Conservation (phyloP, 805 yeast species). For the Saccharomycopsis amapae region DNA sequence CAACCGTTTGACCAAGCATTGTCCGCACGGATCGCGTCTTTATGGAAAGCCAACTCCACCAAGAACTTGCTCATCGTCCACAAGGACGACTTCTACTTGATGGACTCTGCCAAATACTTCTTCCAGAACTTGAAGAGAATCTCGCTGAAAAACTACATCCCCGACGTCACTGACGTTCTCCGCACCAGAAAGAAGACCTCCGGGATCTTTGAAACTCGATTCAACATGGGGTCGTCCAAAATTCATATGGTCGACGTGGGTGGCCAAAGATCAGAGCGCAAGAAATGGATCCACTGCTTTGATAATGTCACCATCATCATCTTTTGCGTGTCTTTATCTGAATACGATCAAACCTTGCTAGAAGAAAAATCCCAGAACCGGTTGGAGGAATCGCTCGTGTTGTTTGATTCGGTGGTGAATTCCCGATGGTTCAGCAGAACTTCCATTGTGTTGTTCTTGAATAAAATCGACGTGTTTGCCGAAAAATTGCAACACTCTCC, state of each 20-base stretch:
- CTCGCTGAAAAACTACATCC: slow-evolving; percentile 52
- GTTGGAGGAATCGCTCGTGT: slow-evolving; percentile 70
- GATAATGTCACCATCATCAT: slow-evolving; percentile 86
- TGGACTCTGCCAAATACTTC: slow-evolving; percentile 81
- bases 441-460: slow-evolving; percentile 77
- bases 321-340: slow-evolving; percentile 86
- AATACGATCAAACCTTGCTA: slow-evolving; percentile 78
- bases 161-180: slow-evolving; percentile 69
- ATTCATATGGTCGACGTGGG: slow-evolving; percentile 80
- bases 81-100: slow-evolving; percentile 66
- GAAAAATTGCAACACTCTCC: slow-evolving; percentile 80
- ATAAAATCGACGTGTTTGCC: slow-evolving; percentile 85
- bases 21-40: slow-evolving; percentile 39
- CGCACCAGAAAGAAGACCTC: slow-evolving; percentile 88
- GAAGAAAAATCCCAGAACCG: slow-evolving; percentile 75
- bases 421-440: slow-evolving; percentile 89
- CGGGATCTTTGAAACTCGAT: slow-evolving; percentile 79
- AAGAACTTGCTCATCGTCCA: slow-evolving; percentile 48
- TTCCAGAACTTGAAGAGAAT: slow-evolving; percentile 61
- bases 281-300: slow-evolving; percentile 95
- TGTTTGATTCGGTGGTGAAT: slow-evolving; percentile 86
- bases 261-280: slow-evolving; percentile 86
- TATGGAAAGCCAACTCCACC: slow-evolving; percentile 57
- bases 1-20: slow-evolving; percentile 43
- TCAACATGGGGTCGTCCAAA: slow-evolving; percentile 54